These are phyloP conservation scores for Cryptococcus sp. DNA, from an alignment of 1,284 basidiomycete species.

Conservation along the genomic window DNA sequence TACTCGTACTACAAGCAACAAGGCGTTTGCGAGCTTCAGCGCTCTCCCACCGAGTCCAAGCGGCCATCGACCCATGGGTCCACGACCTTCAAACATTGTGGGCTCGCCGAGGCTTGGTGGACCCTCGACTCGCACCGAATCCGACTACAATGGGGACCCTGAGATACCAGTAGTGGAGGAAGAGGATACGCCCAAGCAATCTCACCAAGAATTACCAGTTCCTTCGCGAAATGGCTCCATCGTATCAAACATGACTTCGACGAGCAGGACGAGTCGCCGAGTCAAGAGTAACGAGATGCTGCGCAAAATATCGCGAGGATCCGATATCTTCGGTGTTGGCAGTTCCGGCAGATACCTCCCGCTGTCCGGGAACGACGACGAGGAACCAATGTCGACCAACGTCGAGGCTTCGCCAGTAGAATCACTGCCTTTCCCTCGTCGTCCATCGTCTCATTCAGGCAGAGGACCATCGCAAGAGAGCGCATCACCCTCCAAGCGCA, in stretches of 20 bases:
- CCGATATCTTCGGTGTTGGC: conserved; percentile 20
- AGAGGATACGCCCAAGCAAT: conserved; percentile 13
- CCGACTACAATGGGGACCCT: not conserved
- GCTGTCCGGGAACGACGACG: conserved; percentile 29
- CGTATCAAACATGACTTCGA: conserved; percentile 20
- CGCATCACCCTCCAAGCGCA: not conserved
- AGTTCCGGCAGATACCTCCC: conserved; percentile 24
- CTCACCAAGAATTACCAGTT: conserved; percentile 6
- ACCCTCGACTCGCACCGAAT: conserved; percentile 1
- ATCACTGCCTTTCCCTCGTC: conserved; percentile 11
- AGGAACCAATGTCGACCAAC: conserved; percentile 5
- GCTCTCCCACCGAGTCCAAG: conserved; percentile 23
- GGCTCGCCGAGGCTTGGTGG: conserved; percentile 8
- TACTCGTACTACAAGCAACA: conserved; percentile 12
- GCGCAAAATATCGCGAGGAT: conserved; percentile 22
- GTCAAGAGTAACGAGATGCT: conserved; percentile 28
- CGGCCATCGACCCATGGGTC: conserved; percentile 12
- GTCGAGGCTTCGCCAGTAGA: conserved; percentile 10
- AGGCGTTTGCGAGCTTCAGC: conserved; percentile 33
- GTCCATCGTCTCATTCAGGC: conserved; percentile 1
- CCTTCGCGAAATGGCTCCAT: conserved; percentile 19
- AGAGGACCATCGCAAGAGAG: not conserved
- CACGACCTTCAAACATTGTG: not conserved
- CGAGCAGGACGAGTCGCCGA: conserved; percentile 12
- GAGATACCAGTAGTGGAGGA: conserved; percentile 1